Evolutionary conservation across 345 rosid genomes (phyloP), one percentile per base, ranked within the genome.

Genomic region (Trapa bicornis): DNA sequence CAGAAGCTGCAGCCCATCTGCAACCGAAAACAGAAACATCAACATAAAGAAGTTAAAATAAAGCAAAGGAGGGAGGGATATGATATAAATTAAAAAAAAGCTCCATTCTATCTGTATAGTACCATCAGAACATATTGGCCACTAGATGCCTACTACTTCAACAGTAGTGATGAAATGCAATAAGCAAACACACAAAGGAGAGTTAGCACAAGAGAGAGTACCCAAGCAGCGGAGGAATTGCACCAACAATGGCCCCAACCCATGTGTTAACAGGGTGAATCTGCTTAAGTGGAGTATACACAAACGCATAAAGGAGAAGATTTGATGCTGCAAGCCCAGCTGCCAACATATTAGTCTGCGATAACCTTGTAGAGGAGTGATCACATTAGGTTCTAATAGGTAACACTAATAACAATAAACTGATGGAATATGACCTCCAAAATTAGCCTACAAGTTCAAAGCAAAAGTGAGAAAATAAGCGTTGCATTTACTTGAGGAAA

Each of bases 201-300:
- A 62, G n/a, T 65, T 33, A 42, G 53, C 8, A 65, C n/a, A 42
- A 9, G 3, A 29, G 47, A 74, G 43, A 56, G 74, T 87, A 94
- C 99, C 99, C 99, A 57, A 94, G 83, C 70, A 94, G 89, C 17
- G 99, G 96, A 3, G 99, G 99, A 76, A 94, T 89, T 33, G 99
- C 99, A 68, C 97, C 99, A 66, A 94, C 97, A 80, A 94, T 80
- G 61, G 97, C 99, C 33, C 97, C 99, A 71, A 91, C 96, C 97
- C 97, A 94, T 38, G 99, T 91, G 77, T 94, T 91, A 68, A 86
- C 82, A 32, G 97, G 97, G 79, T 94, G 99, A 81, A 88, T 81
- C 80, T 94, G 97, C 88, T 94, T 94, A 88, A 94, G 79, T 41
- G 92, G 96, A 47, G 96, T 88, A 65, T 86, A 86, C 38, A 84